Percentiles rank a stretch among this genome's conserved stretches.
Conservation (phyloP, 345 rosid genomes). For the Toxicodendron radicans region DNA sequence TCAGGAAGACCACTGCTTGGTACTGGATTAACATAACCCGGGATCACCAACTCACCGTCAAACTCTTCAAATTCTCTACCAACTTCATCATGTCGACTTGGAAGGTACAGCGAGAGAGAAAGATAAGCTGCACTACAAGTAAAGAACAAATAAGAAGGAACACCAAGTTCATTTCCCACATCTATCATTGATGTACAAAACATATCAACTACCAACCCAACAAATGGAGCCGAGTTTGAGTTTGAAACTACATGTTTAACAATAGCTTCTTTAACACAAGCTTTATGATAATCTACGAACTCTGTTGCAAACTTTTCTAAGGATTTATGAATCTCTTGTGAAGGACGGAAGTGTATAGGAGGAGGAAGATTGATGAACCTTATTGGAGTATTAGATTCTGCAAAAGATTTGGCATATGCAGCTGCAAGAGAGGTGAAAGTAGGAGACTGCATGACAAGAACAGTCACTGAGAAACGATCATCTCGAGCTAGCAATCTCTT, state of each 20-base stretch:
- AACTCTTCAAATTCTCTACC: slow-evolving; percentile 7
- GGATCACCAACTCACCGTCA: slow-evolving; percentile 9
- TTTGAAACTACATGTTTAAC: neutral
- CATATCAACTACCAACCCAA: slow-evolving; percentile 37
- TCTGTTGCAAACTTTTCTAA: neutral
- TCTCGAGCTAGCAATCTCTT: slow-evolving; percentile 24
- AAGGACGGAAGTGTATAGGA: neutral
- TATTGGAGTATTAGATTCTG: slow-evolving; percentile 16
- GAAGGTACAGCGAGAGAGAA: slow-evolving; percentile 20
- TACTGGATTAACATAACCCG: slow-evolving; percentile 19
- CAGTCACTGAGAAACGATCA: slow-evolving; percentile 21
- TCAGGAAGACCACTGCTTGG: slow-evolving; percentile 27
- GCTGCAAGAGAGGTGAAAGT: neutral
- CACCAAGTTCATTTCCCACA: slow-evolving; percentile 33
- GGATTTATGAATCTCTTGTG: neutral
- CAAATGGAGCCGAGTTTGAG: slow-evolving; percentile 10
- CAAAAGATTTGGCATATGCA: slow-evolving; percentile 14
- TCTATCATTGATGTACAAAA: slow-evolving; percentile 39
- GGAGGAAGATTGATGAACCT: slow-evolving; percentile 19
- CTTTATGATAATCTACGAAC: slow-evolving; percentile 18
- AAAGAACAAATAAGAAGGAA: slow-evolving; percentile 40
- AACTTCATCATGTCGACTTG: slow-evolving; percentile 9
- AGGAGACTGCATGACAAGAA: slow-evolving; percentile 22
- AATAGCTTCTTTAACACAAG: slow-evolving; percentile 23
- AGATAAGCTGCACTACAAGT: slow-evolving; percentile 31